Evolutionary conservation across 805 yeast genomes (phyloP), one percentile per base, ranked within the genome.

Genomic region (Zygosaccharomyces lentus): DNA sequence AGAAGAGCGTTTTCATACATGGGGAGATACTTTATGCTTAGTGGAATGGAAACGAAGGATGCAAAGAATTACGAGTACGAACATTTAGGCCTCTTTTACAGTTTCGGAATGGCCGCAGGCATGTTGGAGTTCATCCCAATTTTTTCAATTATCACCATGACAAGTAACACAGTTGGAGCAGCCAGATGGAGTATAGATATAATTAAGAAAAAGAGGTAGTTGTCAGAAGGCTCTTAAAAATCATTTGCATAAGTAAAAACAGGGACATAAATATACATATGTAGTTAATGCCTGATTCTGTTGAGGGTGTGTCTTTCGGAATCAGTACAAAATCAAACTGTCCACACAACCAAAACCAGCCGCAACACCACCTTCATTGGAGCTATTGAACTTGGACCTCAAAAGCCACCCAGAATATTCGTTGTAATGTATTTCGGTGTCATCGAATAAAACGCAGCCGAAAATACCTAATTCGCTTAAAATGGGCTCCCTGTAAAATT

Each of bases 321-420:
- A 24, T 39, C 29, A 48, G 34, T 41, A 31, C 29, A 47, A 68
- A 49, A 81, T 78, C 30, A 89, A 74, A 59, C 89, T 85, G 66
- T 93, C 99, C 34, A 93, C 87, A 66, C 97, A 89, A 6, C 98
- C 99, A 67, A 87, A 91, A 1, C 99, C 99, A 12, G 99, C 99
- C 17, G 98, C 98, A 27, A 93, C 97, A 32, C 99, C 99, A 31
- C 99, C 99, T 70, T 93, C 99, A 66, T 93, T 82, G 44, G 95
- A 84, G 3, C 84, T 71, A 53, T 87, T 84, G 47, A 89, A 80
- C 65, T 93, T 93, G 0, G 96, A 85, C 68, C 99, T 80, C 55
- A 93, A 70, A 53, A 93, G 72, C 80, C 87, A 87, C 5, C 97
- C 98, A 1, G 89, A 80, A 51, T 77, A 77, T 34, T 78, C 78